Conservation (phyloP, 805 yeast genomes). For the Metschnikowia aberdeeniae region DNA sequence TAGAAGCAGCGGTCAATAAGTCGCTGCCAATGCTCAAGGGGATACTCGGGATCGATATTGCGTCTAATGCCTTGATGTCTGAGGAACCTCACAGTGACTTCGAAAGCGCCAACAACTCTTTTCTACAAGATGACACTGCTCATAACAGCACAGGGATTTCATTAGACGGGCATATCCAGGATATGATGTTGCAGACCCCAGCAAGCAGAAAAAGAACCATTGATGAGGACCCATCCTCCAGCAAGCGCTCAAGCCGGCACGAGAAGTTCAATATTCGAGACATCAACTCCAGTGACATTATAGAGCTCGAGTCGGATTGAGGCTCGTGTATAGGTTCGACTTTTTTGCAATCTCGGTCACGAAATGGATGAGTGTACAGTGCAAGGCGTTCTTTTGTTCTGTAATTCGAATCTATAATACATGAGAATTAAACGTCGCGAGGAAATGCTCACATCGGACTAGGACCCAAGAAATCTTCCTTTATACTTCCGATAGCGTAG, state of each 20-base stretch:
- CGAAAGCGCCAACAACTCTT: neutral
- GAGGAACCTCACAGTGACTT: neutral
- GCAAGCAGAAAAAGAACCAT: slow-evolving; percentile 10
- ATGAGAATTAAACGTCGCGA: slow-evolving; percentile 4
- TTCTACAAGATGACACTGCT: neutral
- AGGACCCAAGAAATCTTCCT: slow-evolving; percentile 96
- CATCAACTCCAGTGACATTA: slow-evolving; percentile 11
- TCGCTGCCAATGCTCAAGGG: slow-evolving; percentile 8
- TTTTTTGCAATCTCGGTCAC: too few relatives aligned
- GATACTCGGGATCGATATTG: slow-evolving; percentile 4
- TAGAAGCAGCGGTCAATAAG: neutral
- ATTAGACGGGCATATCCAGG: slow-evolving; percentile 8
- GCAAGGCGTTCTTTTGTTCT: neutral
- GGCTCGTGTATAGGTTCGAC: too few relatives aligned
- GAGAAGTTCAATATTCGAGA: slow-evolving; percentile 10
- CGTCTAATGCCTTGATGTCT: neutral
- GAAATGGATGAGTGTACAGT: too few relatives aligned
- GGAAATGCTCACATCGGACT: slow-evolving; percentile 32
- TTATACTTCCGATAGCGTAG: slow-evolving; percentile 95
- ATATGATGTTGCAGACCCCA: slow-evolving; percentile 12
- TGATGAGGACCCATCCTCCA: slow-evolving; percentile 4
- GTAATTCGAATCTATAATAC: slow-evolving; percentile 11
- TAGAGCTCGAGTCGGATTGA: slow-evolving; percentile 13
- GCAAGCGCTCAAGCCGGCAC: slow-evolving; percentile 11
- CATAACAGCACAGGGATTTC: slow-evolving; percentile 2